phyloP scores from a whole-genome alignment of 148 eudicot genomes.

The Amaranthus cruentus region DNA sequence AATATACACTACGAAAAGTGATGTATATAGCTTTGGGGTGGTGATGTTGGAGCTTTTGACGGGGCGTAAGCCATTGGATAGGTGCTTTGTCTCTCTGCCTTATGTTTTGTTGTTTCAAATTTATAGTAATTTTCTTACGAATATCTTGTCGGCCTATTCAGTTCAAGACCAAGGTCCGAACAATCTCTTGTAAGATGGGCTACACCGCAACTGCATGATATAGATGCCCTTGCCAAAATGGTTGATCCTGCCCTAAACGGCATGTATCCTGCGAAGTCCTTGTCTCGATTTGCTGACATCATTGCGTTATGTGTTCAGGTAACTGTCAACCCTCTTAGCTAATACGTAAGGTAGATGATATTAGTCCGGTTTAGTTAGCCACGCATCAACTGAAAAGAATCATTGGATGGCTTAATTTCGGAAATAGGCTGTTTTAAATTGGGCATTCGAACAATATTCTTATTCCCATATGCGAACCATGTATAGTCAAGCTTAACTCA shows the following conservation, averaged over 20 bases:
- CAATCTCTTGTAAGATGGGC: constrained; percentile 99
- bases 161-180: constrained; percentile 88
- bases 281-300: constrained; percentile 94
- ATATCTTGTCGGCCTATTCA: constrained; percentile 24
- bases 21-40: constrained; percentile 96
- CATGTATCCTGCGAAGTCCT: constrained; percentile 95
- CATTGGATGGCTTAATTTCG: not conserved
- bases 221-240: constrained; percentile 89
- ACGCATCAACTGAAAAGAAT: not conserved
- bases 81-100: constrained; percentile 40
- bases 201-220: constrained; percentile 95
- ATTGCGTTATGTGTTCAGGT: constrained; percentile 98
- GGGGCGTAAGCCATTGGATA: constrained; percentile 94
- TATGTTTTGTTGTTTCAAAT: not conserved
- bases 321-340: constrained; percentile 9
- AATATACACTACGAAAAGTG: constrained; percentile 91
- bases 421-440: not conserved
- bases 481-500: not conserved
- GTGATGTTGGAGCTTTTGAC: constrained; percentile 98
- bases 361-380: not conserved
- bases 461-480: not conserved
- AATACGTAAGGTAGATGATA: not conserved
- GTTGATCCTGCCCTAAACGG: constrained; percentile 88
- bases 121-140: constrained; percentile 1
- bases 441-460: not conserved